phyloP scores from a whole-genome alignment of 2,329 filamentous ascomycete genomes.

The Metarhizium humberi region DNA sequence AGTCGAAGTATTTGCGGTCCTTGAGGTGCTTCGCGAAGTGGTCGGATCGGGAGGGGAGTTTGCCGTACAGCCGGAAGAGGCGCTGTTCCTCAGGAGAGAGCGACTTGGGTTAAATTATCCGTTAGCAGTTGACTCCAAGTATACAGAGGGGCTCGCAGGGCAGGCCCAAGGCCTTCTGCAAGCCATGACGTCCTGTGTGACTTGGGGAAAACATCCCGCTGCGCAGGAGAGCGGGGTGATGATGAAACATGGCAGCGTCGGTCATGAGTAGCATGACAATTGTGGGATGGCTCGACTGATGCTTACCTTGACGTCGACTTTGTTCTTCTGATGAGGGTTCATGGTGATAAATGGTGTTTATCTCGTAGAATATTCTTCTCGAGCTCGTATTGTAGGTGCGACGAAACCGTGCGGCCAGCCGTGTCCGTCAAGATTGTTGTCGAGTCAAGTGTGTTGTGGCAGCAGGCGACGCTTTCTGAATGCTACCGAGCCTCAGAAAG shows the following conservation, averaged over 20 bases:
- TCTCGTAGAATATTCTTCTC: no score
- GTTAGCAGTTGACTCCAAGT: not conserved
- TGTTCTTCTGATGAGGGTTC: conserved; percentile 98
- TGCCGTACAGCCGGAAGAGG: conserved; percentile 94
- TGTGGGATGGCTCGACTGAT: not conserved
- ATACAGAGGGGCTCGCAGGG: not conserved
- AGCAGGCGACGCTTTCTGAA: not conserved
- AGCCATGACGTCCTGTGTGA: not conserved
- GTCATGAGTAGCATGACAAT: not conserved
- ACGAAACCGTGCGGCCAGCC: not conserved
- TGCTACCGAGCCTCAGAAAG: not conserved
- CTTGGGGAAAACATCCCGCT: not conserved
- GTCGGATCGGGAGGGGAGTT: conserved; percentile 92
- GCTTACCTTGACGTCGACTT: conserved; percentile 90
- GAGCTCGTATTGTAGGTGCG: not conserved
- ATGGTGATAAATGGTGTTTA: conserved; percentile 36
- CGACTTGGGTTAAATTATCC: conserved; percentile 44
- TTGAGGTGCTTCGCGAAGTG: conserved; percentile 97
- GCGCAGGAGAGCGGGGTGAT: not conserved
- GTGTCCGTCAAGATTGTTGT: not conserved
- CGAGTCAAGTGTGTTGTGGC: not conserved
- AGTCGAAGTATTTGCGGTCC: conserved; percentile 98
- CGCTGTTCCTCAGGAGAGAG: conserved; percentile 92
- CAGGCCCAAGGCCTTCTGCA: not conserved
- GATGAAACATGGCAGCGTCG: not conserved